Evolutionary conservation across 1,139 yeast species (phyloP), one percentile per base, ranked within the genome.

Genomic region (Pichia terricola): DNA sequence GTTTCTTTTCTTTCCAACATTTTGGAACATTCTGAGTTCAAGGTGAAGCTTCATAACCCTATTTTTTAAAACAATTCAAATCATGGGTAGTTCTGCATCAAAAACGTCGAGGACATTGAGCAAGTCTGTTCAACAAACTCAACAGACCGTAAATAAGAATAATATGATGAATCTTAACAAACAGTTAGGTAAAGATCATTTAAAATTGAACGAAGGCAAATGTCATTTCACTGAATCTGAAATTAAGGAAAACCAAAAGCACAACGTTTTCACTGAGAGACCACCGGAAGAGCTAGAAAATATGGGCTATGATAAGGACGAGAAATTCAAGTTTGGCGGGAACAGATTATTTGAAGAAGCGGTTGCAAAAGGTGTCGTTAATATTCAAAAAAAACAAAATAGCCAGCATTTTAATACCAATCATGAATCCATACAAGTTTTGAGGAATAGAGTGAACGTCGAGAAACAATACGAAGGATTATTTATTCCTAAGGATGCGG

Each of bases 401-500:
- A 42, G 38, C 4, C 37, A 40, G 25, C 16, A 37, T 3, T 49
- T 40, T 28, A 46, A 52, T 43, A 41, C 45, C 25, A 48, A 51
- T 38, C 52, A 53, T 39, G 41, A 44, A 26, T 47, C 53, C 4
- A 35, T 51, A 10, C 44, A 44, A 34, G 42, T 51, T 26, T 37
- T 53, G n/a, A 45, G 46, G 26, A 51, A 52, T 38, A 38, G 56
- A 32, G 39, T 35, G 10, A 43, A 35, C 25, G 34, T 47, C 22
- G 57, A 53, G 45, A 45, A 42, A 26, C 48, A 53, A 40, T 51
- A 51, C 35, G 53, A 50, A 34, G 51, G 50, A 11, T 38, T 50
- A 26, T 49, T 40, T 33, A 40, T 42, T 9, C 53, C 53, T 16
- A 39, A 45, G 39, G 45, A 46, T 38, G 44, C 49, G 9, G 50